Base-by-base conservation (phyloP, 805 yeast species). In the Candida pini region DNA sequence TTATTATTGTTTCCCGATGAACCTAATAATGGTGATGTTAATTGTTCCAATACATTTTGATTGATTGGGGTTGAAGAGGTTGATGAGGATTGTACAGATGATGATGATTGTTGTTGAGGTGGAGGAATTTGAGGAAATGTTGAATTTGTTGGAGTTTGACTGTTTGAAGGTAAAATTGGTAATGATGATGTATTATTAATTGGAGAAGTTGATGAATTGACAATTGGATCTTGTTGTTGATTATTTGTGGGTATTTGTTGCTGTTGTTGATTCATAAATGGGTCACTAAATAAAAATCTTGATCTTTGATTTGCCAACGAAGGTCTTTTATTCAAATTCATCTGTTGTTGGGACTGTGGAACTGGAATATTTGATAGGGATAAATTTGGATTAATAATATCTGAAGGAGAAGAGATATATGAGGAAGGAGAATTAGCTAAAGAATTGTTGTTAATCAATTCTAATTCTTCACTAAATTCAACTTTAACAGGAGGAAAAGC, bases 231-330 rank as follows among this genome's bases (percentile, higher is more conserved):
- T 20, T 39, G 33, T 18, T 38, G 30, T 19, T 10, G 35, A 17
- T 28, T 28, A 8, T n/a, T 26, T 19, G 21, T 38, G 18, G 9
- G 28, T 14, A 16, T 28, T 17, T 13, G 28, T 10, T 30, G 36
- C 22, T 31, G 31, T 12, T 23, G 40, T 32, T 39, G 38, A 19
- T 43, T 35, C 4, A 39, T 28, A 47, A 72, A 71, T 8, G 86
- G 85, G 51, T 80, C 87, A 44, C 79, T 71, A 51, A 81, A 81
- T 25, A 81, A 64, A 48, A 81, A 79, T 45, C 86, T 66, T n/a
- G 84, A 77, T 45, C 84, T 62, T 50, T 76, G 81, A 36, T 67
- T 63, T 24, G 76, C 75, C 31, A 73, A 54, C 13, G 78, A 68
- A 33, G 77, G 75, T 48, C 81, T 65, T 51, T 73, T 73, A 38